These are phyloP conservation scores for Rhizopogon sp. DNA, from an alignment of 768 basidiomycete species.

Conservation along the genomic window DNA sequence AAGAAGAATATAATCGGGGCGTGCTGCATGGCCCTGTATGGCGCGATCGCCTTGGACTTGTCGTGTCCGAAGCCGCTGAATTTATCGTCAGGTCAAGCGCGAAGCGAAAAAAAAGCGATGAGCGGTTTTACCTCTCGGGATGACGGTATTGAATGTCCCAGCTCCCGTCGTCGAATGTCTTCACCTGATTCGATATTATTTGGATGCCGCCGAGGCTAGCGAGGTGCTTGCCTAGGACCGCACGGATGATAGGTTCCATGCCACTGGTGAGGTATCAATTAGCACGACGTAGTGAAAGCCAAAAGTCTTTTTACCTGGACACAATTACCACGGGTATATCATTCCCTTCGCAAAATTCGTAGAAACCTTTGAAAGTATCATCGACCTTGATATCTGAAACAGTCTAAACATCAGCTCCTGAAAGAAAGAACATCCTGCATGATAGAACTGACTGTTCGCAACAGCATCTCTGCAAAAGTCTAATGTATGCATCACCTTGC, in stretches of 20 bases:
- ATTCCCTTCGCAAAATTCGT: conserved; percentile 72
- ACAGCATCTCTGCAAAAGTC: conserved; percentile 82
- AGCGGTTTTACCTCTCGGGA: conserved; percentile 64
- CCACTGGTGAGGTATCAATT: conserved; percentile 44
- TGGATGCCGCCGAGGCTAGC: conserved; percentile 76
- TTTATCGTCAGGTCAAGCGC: neutral
- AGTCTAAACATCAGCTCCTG: conserved; percentile 6
- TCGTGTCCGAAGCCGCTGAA: conserved; percentile 87
- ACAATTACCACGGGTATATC: conserved; percentile 91
- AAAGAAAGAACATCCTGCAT: conserved; percentile 8
- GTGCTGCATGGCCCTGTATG: conserved; percentile 66
- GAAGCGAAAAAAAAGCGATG: neutral
- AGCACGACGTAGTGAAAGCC: neutral
- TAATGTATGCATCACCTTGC: conserved; percentile 47
- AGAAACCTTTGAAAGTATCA: conserved; percentile 84
- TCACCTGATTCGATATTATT: conserved; percentile 92
- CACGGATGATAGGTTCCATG: conserved; percentile 91
- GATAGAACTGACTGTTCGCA: conserved; percentile 50
- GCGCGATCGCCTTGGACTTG: conserved; percentile 91
- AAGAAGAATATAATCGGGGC: conserved; percentile 93
- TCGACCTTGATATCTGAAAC: conserved; percentile 77
- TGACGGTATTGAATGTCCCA: conserved; percentile 89
- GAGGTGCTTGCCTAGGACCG: conserved; percentile 73
- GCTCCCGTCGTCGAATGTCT: conserved; percentile 53
- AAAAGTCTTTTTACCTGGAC: conserved; percentile 57